Evolutionary conservation across 805 yeast species (phyloP), one percentile per base, ranked within the genome.

Genomic region (Saccharomycopsis guyanensis): DNA sequence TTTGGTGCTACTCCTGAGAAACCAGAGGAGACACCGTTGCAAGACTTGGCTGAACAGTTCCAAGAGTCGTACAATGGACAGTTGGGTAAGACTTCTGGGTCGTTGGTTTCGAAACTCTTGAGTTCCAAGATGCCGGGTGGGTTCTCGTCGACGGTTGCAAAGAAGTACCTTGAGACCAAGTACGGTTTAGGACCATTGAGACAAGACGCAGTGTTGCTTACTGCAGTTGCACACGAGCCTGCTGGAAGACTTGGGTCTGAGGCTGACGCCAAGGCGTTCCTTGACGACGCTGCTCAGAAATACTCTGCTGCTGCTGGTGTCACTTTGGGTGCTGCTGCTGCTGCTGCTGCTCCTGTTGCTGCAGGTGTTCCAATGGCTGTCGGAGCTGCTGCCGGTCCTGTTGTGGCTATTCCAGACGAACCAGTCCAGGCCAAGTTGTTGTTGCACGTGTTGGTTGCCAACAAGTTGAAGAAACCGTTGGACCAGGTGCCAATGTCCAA

Each of bases 51-150:
- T 42, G 97, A 87, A 62, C 81, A 78, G 59, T 87, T 93, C 78
- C 96, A 91, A 71, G 96, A 86, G 55, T 72, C 89, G 27, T 93
- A 86, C 73, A 64, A 69, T 56, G 97, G 97, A 56, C 75, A 80
- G 55, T 76, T 93, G 56, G 99, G 99, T 65, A 93, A 93, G 66
- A 95, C 89, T 60, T 83, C 97, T 1, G 70, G 89, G 32, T 83
- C 97, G 25, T 75, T 93, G 59, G 74, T 91, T 53, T 86, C 95
- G 51, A 82, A 97, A 69, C 73, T 93, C 61, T 82, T 89, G 71
- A 82, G 97, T 7, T 83, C 97, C 27, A 93, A 93, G 73, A 93
- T 93, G 99, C 97, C 99, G 46, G 99, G 99, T 76, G 99, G 99
- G 20, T 93, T 93, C 69, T 85, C 95, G 36, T 81, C 89, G 57